Evolutionary conservation across 495 filamentous ascomycete genomes (phyloP).

Genomic region (Penicillium cosmopolitanum): DNA sequence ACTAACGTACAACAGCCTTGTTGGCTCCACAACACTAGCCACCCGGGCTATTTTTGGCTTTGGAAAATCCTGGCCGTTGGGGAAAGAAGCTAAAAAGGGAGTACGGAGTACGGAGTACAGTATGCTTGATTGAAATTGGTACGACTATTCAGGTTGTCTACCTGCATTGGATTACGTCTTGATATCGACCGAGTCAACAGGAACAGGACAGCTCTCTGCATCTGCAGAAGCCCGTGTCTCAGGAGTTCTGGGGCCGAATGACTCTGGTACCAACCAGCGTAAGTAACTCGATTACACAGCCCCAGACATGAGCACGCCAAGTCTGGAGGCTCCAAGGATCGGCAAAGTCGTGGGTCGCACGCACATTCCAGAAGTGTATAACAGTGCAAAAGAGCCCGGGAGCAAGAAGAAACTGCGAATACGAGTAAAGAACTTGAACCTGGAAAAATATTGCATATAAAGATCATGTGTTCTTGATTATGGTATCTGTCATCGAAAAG

Average conservation of each 20-base stretch:
- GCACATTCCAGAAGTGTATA: conserved; percentile 4
- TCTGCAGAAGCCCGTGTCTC: neutral
- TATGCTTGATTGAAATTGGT: neutral
- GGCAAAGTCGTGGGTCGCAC: conserved; percentile 1
- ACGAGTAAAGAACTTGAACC: neutral
- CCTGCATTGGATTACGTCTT: no score
- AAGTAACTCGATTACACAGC: conserved; percentile 17
- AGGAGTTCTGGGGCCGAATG: conserved; percentile 1
- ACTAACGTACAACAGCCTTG: conserved; percentile 16
- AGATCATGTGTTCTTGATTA: conserved; percentile 9
- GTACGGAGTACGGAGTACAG: neutral
- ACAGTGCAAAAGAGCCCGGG: neutral
- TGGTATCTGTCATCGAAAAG: conserved; percentile 20
- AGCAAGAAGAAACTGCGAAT: no score
- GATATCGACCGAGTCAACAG: neutral
- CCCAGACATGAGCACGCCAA: conserved; percentile 21
- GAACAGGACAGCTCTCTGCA: neutral
- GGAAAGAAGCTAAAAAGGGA: neutral
- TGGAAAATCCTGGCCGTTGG: conserved; percentile 9
- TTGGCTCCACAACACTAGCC: conserved; percentile 24
- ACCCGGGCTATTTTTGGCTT: conserved; percentile 28
- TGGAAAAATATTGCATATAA: no score
- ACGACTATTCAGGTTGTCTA: no score
- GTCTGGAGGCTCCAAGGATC: conserved; percentile 21
- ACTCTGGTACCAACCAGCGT: neutral